These are phyloP conservation scores for Apocynum venetum DNA, from an alignment of 257 asterid genomes.

Conservation along the genomic window DNA sequence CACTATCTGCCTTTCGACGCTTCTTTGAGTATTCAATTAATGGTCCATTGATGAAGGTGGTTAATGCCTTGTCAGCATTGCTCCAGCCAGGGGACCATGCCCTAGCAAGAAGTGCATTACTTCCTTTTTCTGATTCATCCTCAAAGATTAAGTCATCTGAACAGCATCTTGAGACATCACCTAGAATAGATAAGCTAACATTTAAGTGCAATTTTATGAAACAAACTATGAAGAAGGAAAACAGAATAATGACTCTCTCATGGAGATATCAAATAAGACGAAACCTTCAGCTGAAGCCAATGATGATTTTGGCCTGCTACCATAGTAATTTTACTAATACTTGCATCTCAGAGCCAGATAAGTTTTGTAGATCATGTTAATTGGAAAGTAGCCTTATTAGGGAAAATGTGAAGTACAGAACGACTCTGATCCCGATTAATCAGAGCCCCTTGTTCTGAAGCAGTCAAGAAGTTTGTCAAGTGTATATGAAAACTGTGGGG, in stretches of 20 bases:
- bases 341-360: background rate
- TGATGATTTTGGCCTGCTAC: background rate
- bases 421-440: background rate
- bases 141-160: conserved; percentile 63
- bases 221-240: background rate
- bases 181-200: conserved; percentile 30
- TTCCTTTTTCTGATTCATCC: conserved; percentile 82
- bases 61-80: conserved; percentile 78
- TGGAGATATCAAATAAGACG: background rate
- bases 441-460: background rate
- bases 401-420: background rate
- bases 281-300: background rate
- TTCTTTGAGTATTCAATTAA: conserved; percentile 79
- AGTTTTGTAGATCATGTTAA: background rate
- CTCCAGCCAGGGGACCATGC: conserved; percentile 99
- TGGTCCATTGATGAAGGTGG: conserved; percentile 72
- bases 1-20: conserved; percentile 88
- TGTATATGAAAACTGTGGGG: background rate
- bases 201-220: background rate
- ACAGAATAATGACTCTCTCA: background rate
- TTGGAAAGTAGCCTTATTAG: background rate
- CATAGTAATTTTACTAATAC: background rate
- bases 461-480: background rate
- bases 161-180: conserved; percentile 57
- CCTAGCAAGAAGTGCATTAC: conserved; percentile 89